phyloP scores from a whole-genome alignment of 805 yeast species.

The Maudiozyma saulgeensis region DNA sequence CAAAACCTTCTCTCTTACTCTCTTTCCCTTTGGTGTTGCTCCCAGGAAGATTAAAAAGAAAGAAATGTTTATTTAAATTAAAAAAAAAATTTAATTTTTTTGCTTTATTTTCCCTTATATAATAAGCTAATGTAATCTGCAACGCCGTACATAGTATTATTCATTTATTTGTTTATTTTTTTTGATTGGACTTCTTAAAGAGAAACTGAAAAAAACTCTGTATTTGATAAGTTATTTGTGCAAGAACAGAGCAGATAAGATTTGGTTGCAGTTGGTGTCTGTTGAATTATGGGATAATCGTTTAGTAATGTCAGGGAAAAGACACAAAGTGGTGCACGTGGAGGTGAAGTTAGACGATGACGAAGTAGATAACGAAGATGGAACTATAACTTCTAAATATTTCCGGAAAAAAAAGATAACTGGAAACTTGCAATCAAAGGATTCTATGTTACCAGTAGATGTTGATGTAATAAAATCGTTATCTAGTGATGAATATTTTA shows the following conservation, averaged over 20 bases:
- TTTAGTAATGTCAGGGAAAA: neutral
- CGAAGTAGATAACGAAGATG: conserved; percentile 1
- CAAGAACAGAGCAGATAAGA: too few species aligned
- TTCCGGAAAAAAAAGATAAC: neutral
- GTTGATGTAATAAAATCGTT: conserved; percentile 9
- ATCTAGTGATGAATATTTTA: conserved; percentile 16
- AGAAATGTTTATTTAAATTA: too few species aligned
- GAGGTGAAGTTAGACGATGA: neutral
- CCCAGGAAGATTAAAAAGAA: too few species aligned
- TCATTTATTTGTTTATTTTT: too few species aligned
- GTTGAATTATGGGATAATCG: neutral
- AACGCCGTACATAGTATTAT: neutral
- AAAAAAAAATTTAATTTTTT: neutral
- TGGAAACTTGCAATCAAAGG: neutral
- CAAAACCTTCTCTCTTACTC: too few species aligned
- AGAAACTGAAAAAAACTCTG: too few species aligned
- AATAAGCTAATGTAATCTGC: neutral
- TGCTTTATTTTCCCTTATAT: neutral
- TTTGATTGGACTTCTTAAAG: neutral
- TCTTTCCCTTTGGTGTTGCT: too few species aligned
- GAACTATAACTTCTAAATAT: conserved; percentile 1
- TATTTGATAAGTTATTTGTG: too few species aligned
- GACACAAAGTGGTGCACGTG: neutral
- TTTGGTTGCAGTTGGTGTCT: too few species aligned
- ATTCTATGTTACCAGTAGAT: neutral